Evolutionary conservation across 2,329 filamentous ascomycete genomes (phyloP), one percentile per base, ranked within the genome.

Genomic region (Sclerotinia glacialis): DNA sequence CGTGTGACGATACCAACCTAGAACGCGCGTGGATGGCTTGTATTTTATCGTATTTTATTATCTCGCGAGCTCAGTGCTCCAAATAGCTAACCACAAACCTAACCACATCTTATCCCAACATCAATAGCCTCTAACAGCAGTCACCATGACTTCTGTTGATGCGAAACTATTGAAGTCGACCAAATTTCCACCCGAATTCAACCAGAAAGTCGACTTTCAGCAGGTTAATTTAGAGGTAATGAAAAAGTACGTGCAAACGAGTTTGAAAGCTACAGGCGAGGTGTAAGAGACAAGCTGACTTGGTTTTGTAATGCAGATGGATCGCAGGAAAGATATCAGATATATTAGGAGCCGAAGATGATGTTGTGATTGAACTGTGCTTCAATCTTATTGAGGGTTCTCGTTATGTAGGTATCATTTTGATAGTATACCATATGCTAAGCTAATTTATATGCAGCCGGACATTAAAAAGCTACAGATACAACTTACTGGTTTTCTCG

Each of bases 161-260:
- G 89, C 91, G 71, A 96, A 96, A 82, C 86, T 96, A 74, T 82
- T 97, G 66, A 91, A 89, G 83, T 89, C 89, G 78, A 98, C 93
- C 66, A 97, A 96, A 76, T 98, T 97, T 71, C 95, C 95, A 55
- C 85, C 89, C 9, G 93, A 97, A 76, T 99, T 98, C 80, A 94
- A 86, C 76, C 88, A 91, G 77, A 97, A 97, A 82, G 95, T 99
- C 71, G 93, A 99, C 81, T 97, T 96, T 86, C 87, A 89, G 73
- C 98, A 98, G 81, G 93, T 99, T 78, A 97, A 99, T 77, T 83
- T 97, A 61, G 92, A 96, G 78, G 91, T 99, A 66, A 96, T 99
- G 88, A 97, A 97, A 84, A 96, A 95, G 91, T 96, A 77, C 76
- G 88, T 80, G 68, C 47, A 63, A 60, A 63, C n/a, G 8, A 47